These are phyloP conservation scores for Phlebopus sp. DNA, from an alignment of 1,284 basidiomycete species.

Conservation along the genomic window DNA sequence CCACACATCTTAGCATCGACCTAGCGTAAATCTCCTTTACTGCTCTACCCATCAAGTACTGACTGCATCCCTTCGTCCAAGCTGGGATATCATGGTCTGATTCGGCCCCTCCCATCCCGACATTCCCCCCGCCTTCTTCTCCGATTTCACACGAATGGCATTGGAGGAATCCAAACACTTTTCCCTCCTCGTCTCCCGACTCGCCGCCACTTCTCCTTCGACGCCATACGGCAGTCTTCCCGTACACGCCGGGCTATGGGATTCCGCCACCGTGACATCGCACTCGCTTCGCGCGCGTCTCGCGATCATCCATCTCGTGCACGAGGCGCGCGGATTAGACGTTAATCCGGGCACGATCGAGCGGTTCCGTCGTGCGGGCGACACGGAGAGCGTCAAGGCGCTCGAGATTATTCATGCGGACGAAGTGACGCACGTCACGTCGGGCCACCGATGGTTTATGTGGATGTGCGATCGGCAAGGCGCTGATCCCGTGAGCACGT, in stretches of 20 bases:
- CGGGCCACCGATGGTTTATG: conserved; percentile 83
- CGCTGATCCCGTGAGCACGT: conserved; percentile 68
- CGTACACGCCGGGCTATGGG: conserved; percentile 80
- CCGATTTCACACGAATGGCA: conserved; percentile 78
- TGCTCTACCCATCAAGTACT: conserved; percentile 8
- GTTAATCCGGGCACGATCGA: conserved; percentile 85
- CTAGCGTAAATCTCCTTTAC: conserved; percentile 52
- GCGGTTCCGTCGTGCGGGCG: conserved; percentile 69
- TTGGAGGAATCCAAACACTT: conserved; percentile 87
- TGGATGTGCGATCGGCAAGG: conserved; percentile 69
- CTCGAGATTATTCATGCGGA: conserved; percentile 81
- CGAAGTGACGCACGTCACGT: conserved; percentile 79
- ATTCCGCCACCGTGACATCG: conserved; percentile 74
- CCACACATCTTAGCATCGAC: conserved; percentile 45
- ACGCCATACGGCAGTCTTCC: conserved; percentile 77
- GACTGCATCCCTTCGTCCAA: conserved; percentile 23
- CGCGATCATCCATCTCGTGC: conserved; percentile 87
- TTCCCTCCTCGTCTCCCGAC: conserved; percentile 54
- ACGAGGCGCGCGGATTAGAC: conserved; percentile 86
- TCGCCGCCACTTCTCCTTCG: conserved; percentile 61
- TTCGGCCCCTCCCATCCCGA: conserved; percentile 61
- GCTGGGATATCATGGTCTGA: conserved; percentile 84
- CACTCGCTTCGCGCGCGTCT: conserved; percentile 73
- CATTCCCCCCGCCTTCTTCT: conserved; percentile 73
- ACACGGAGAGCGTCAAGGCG: conserved; percentile 66